Base-by-base conservation (phyloP, 805 yeast genomes). In the Wickerhamomyces silvicola region DNA sequence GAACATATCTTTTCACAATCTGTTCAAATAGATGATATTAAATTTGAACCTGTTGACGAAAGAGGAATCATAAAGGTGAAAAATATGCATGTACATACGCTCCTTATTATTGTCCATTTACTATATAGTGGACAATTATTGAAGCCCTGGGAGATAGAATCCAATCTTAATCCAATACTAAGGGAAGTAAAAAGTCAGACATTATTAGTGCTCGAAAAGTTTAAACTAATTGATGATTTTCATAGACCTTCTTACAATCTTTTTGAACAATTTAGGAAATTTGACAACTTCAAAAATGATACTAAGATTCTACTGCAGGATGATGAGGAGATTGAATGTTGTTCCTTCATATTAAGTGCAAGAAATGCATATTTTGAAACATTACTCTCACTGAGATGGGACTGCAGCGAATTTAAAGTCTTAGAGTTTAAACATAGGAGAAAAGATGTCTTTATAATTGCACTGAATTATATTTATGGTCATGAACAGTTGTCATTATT, bases 351-450 rank as follows among this genome's bases (percentile, higher is more conserved):
- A 5, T 46, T 87, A n/a, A 48, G 58, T 4, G 53, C 70, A 0
- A 57, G 94, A 37, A 72, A 78, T 28, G 75, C 73, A 0, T 82
- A 67, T 46, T 84, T 87, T 50, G 78, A 72, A 34, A 65, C 78
- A 0, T 41, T 75, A 3, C 62, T 81, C 22, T 68, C 79, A 0
- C 48, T 55, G 1, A 50, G 75, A 29, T 84, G 92, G 94, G 49
- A 42, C n/a, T n/a, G n/a, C n/a, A n/a, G n/a, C 8, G 31, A 24
- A 2, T 27, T 13, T 2, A 52, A 45, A 14, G 33, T 37, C 0
- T 32, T 77, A 11, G 59, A 66, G 22, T 64, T 84, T 28, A 52
- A 58, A 2, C 67, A 69, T 30, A 57, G 78, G 11, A 40, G 62
- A 0, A 42, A 39, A 10, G 37, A 42, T 0, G 70, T 68, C 6